Evolutionary conservation across 2,329 filamentous ascomycete species (phyloP), one percentile per base, ranked within the genome.

Genomic region (Hymenoscyphus scutula): DNA sequence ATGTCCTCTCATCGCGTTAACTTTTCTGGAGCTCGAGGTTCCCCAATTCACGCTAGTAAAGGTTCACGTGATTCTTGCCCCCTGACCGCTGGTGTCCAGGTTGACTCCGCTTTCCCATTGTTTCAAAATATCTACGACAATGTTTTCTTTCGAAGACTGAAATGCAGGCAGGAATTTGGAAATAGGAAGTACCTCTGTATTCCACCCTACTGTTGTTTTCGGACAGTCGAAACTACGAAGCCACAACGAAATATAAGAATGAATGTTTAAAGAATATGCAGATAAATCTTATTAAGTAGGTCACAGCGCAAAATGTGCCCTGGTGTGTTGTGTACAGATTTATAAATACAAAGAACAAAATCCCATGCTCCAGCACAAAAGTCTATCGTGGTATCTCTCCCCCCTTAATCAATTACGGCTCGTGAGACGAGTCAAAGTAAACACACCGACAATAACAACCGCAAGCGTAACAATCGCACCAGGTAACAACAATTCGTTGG

Each of bases 401-500:
- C 13, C 29, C 19, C 45, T 23, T 17, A n/a, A 41, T 58, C 25
- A 59, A 34, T 59, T 34, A 71, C 81, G 78, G 65, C 77, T 81
- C 17, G 78, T 82, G 51, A 88, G 79, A 67, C 92, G 87, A 64
- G 91, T 88, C 71, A 99, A 86, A 51, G 92, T 88, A 78, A 99
- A 99, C 11, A 98, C 94, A 68, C 91, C 91, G 48, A 96, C 83
- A 76, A 99, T 97, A 41, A 97, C 93, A 53, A 96, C 91, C 10
- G 94, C 95, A 73, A 99, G 79, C n/a, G 93, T 93, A 62, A 95
- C 92, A 74, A 99, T 94, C 23, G 95, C 95, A 68, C 95, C 95
- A 0, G 95, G 95, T 51, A 98, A 84, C 19, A 99, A 81, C 60
- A 98, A 81, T 73, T 99, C 95, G 73, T 99, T 99, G 8, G 95